Base-by-base conservation (phyloP, 2,329 filamentous ascomycete species). In the Alternaria sp. region DNA sequence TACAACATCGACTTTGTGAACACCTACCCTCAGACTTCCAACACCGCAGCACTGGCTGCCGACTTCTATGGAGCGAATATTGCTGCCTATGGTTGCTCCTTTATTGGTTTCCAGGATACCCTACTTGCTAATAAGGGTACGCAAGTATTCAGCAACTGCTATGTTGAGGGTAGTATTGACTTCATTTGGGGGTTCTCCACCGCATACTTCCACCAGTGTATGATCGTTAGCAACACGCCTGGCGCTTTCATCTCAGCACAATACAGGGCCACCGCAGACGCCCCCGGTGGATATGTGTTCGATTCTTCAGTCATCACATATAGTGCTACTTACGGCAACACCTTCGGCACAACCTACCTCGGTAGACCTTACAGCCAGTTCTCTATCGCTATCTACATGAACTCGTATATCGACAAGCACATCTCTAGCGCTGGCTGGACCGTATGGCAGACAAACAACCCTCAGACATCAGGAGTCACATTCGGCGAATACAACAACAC, bases 31-130 rank as follows among this genome's bases (percentile, higher is more conserved):
- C 66, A 68, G 45, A 71, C 66, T 9, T 63, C 61, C 9, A 78
- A 79, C 40, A 78, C 75, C 25, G 77, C 77, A 25, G 79, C 79
- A 9, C 26, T 71, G 30, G 86, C 86, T 3, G 67, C 87, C 7
- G 82, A 82, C 43, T 84, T 86, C 11, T 83, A 85, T 51, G 83
- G 77, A 12, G 78, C 74, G 23, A 74, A 83, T 25, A 84, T 86
- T 75, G 85, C 84, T 21, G 87, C 85, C 74, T 88, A 88, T 67
- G 85, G 80, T 26, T 85, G 84, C 61, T 79, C 82, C 40, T 80
- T 88, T 57, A 81, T 81, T 46, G 85, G 86, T 11, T 85, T 84
- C 67, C 85, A 89, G 73, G 86, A 88, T 69, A 87, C 86, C 2
- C 44, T 77, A 12, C 65, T 74, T 6, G 72, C 73, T 23, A 74